phyloP scores from a whole-genome alignment of 306 rosid species.

The Vigna reflexopilosa region DNA sequence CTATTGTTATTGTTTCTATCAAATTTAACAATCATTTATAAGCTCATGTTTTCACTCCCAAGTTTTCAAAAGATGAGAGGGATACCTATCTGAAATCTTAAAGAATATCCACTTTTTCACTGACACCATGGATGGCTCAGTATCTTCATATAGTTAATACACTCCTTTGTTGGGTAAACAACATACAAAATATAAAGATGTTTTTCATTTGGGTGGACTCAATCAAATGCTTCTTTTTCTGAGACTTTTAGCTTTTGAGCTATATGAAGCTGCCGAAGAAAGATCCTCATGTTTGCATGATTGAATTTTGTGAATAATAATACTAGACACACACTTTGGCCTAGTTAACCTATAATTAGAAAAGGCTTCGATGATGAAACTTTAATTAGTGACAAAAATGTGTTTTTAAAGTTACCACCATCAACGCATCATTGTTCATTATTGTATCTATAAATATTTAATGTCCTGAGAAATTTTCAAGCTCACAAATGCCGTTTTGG shows the following conservation, averaged over 20 bases:
- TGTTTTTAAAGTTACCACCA: neutral
- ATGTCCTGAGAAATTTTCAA: neutral
- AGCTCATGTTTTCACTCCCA: neutral
- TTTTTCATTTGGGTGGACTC: slow-evolving; percentile 41
- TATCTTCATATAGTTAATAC: slow-evolving; percentile 48
- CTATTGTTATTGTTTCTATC: neutral
- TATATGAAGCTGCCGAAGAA: slow-evolving; percentile 36
- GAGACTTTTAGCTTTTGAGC: slow-evolving; percentile 46
- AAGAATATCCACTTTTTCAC: slow-evolving; percentile 38
- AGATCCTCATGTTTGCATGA: slow-evolving; percentile 64
- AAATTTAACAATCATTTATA: neutral
- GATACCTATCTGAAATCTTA: neutral
- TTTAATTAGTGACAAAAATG: slow-evolving; percentile 2
- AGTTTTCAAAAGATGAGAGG: neutral
- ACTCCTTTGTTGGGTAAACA: slow-evolving; percentile 56
- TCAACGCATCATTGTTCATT: neutral
- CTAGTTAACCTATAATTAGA: neutral
- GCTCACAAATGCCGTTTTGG: neutral
- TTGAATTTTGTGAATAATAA: slow-evolving; percentile 50
- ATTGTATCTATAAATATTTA: neutral
- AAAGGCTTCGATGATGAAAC: neutral
- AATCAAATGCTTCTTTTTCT: slow-evolving; percentile 27
- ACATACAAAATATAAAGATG: slow-evolving; percentile 59
- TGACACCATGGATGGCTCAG: slow-evolving; percentile 34
- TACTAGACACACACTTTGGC: neutral